Percentiles rank a stretch among this genome's conserved stretches.
Conservation (phyloP, 139 green algal genomes). For the Chlamydomonas incerta region DNA sequence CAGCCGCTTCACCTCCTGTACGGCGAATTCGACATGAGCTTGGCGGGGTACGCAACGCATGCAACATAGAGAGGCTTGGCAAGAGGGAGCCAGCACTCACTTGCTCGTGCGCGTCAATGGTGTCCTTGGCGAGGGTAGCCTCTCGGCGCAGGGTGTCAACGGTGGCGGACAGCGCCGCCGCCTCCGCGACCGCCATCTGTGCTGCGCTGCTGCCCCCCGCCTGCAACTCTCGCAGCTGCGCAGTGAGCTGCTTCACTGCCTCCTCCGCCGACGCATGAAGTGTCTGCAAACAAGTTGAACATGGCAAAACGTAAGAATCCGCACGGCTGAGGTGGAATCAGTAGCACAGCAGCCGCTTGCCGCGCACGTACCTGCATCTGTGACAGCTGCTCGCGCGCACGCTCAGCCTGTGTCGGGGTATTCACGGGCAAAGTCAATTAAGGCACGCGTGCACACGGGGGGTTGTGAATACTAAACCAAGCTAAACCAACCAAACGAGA, state of each 20-base stretch:
- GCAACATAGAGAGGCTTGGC: too few relatives aligned
- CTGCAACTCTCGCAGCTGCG: conserved; percentile 35
- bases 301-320: too few relatives aligned
- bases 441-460: too few relatives aligned
- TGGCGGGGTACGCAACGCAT: too few relatives aligned
- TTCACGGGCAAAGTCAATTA: too few relatives aligned
- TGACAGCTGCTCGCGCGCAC: conserved; percentile 6
- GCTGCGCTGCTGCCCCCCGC: neutral
- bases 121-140: conserved; percentile 2
- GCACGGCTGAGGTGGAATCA: neutral
- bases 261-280: conserved; percentile 28
- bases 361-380: conserved; percentile 5
- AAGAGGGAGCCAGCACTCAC: neutral
- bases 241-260: neutral
- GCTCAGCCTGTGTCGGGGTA: conserved; percentile 27
- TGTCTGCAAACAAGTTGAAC: neutral
- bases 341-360: neutral
- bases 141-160: neutral
- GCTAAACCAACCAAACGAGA: too few relatives aligned
- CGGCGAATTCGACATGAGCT: too few relatives aligned
- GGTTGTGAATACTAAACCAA: too few relatives aligned
- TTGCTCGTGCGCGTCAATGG: neutral
- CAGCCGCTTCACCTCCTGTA: conserved; percentile 11
- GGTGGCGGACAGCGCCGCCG: neutral
- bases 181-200: neutral